A percentile compares a stretch with the other conserved stretches of the same genome.
phyloP scores from a whole-genome alignment of 1,284 basidiomycete species.

The Vanrija sp. region DNA sequence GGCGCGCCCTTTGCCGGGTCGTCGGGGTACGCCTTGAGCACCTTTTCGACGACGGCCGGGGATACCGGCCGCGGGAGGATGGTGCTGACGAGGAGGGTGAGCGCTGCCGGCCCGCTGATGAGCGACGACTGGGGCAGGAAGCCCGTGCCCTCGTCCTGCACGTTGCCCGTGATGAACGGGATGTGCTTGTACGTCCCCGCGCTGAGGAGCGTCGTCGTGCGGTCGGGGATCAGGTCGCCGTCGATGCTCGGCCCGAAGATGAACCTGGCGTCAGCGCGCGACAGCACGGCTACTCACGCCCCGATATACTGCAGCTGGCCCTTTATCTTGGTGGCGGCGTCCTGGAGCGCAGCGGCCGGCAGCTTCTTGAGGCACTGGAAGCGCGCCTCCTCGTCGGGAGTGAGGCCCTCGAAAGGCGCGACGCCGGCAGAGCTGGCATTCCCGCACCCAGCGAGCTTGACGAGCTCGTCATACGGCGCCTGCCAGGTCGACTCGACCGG shows the following conservation, averaged over 20 bases:
- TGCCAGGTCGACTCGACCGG: constrained; percentile 30
- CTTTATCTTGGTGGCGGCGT: constrained; percentile 19
- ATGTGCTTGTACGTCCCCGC: constrained; percentile 36
- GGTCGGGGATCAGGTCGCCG: constrained; percentile 40
- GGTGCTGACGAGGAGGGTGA: constrained; percentile 15
- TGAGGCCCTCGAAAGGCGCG: background rate
- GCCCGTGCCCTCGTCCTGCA: constrained; percentile 32
- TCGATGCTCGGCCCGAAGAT: constrained; percentile 34
- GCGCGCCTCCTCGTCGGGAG: background rate
- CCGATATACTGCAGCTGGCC: constrained; percentile 35
- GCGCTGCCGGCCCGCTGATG: constrained; percentile 17
- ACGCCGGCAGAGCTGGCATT: background rate
- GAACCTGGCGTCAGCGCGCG: constrained; percentile 2
- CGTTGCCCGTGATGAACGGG: constrained; percentile 47
- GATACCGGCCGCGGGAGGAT: constrained; percentile 14
- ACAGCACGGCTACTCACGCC: background rate
- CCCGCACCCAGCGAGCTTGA: constrained; percentile 22
- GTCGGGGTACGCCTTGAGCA: constrained; percentile 31
- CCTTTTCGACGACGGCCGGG: constrained; percentile 11
- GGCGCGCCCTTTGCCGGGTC: constrained; percentile 33
- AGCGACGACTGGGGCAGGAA: constrained; percentile 14
- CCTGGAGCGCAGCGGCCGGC: constrained; percentile 23
- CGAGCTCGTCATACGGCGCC: constrained; percentile 30
- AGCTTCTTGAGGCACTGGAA: constrained; percentile 40
- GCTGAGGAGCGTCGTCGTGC: constrained; percentile 34